These are phyloP conservation scores for Botryotinia narcissicola DNA, from an alignment of 2,329 filamentous ascomycete species.

Conservation along the genomic window DNA sequence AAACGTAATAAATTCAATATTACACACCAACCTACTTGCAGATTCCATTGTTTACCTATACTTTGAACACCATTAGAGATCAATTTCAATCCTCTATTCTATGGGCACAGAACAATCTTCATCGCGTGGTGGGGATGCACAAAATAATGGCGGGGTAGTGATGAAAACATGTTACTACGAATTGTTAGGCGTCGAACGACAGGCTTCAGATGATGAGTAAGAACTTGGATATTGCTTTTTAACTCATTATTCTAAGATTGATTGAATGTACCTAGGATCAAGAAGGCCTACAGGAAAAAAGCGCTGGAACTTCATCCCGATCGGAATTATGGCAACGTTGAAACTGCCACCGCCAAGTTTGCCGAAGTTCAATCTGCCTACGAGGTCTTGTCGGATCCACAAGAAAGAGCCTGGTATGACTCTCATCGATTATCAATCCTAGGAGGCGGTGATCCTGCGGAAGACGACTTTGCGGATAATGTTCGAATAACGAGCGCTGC, in stretches of 20 bases:
- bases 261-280: constrained; percentile 59
- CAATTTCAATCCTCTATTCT: neutral
- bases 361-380: constrained; percentile 92
- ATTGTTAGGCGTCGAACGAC: constrained; percentile 68
- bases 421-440: constrained; percentile 86
- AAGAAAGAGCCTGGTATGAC: constrained; percentile 97
- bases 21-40: neutral
- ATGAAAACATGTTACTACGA: constrained; percentile 81
- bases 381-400: constrained; percentile 91
- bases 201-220: constrained; percentile 79
- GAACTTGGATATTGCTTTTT: constrained; percentile 21
- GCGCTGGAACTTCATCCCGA: constrained; percentile 94
- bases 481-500: constrained; percentile 75
- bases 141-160: constrained; percentile 18
- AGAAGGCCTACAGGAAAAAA: constrained; percentile 87
- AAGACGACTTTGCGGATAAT: constrained; percentile 61
- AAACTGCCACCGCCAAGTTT: constrained; percentile 79
- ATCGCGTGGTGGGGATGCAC: constrained; percentile 10
- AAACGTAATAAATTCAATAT: neutral
- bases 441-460: constrained; percentile 42
- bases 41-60: neutral
- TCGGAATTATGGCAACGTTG: constrained; percentile 83
- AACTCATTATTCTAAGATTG: constrained; percentile 12
- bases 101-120: constrained; percentile 35
- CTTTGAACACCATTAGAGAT: neutral